Percentiles rank a stretch among this genome's conserved stretches.
Conservation (phyloP, 1,139 yeast species). For the Hansenula anomala region DNA sequence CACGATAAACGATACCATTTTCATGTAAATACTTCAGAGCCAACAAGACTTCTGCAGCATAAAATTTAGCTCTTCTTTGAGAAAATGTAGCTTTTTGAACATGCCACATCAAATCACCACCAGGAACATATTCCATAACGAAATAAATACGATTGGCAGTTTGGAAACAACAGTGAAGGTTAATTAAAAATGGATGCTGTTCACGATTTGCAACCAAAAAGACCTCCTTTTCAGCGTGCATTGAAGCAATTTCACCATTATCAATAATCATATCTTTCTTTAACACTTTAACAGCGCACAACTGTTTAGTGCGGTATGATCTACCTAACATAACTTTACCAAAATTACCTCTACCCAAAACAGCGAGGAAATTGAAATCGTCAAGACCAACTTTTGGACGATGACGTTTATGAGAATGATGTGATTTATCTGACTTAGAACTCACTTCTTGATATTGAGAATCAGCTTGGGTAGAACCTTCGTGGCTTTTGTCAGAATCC, state of each 20-base stretch:
- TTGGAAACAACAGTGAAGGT: slow-evolving; percentile 93
- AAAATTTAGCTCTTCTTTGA: slow-evolving; percentile 88
- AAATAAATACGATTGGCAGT: slow-evolving; percentile 95
- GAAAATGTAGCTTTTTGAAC: slow-evolving; percentile 90
- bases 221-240: slow-evolving; percentile 88
- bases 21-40: slow-evolving; percentile 94
- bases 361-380: slow-evolving; percentile 91
- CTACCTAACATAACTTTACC: slow-evolving; percentile 98
- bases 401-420: slow-evolving; percentile 25
- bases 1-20: slow-evolving; percentile 94
- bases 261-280: slow-evolving; percentile 94
- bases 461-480: slow-evolving; percentile 3
- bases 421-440: neutral
- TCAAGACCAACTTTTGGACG: slow-evolving; percentile 83
- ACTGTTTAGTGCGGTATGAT: slow-evolving; percentile 63
- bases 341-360: slow-evolving; percentile 94
- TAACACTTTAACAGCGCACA: slow-evolving; percentile 93
- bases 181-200: slow-evolving; percentile 87
- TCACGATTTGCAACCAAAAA: slow-evolving; percentile 87
- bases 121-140: slow-evolving; percentile 96
- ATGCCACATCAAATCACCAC: slow-evolving; percentile 99
- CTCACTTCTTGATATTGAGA: slow-evolving; percentile 2
- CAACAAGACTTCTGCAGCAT: slow-evolving; percentile 91
- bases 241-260: slow-evolving; percentile 93
- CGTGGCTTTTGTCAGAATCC: slow-evolving; percentile 1